Percentiles rank a stretch among this genome's conserved stretches.
These are phyloP conservation scores for Neurospora sublineolata DNA, from an alignment of 495 filamentous ascomycete genomes.

Conservation along the genomic window DNA sequence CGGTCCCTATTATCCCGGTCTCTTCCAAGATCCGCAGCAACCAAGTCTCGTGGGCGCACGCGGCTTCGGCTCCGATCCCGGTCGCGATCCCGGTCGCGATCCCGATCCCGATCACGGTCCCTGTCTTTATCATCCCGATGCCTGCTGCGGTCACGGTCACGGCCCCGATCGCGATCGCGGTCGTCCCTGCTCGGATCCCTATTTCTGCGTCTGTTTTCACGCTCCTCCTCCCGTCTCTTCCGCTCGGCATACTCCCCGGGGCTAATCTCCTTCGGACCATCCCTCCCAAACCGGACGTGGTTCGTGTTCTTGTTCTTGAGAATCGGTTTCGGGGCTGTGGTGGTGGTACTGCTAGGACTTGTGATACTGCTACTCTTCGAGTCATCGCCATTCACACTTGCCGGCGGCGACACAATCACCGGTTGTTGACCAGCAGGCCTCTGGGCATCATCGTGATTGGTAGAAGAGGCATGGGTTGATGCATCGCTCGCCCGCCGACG, in stretches of 20 bases:
- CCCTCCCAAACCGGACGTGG: conserved; percentile 33
- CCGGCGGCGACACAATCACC: conserved; percentile 32
- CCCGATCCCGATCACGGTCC: conserved; percentile 1
- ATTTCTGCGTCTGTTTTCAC: conserved; percentile 3
- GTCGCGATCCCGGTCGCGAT: conserved; percentile 16
- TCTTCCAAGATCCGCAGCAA: conserved; percentile 4
- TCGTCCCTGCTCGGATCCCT: conserved; percentile 6
- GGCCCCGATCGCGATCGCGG: conserved; percentile 16
- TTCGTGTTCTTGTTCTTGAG: conserved; percentile 40
- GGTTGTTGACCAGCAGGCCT: conserved; percentile 26
- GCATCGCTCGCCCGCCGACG: neutral
- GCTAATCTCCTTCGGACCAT: conserved; percentile 27
- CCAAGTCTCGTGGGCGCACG: conserved; percentile 3
- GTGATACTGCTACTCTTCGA: conserved; percentile 26
- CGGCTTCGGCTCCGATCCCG: conserved; percentile 5
- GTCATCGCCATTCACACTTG: conserved; percentile 16
- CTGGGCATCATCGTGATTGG: conserved; percentile 15
- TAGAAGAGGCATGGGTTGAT: neutral
- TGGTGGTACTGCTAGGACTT: conserved; percentile 26
- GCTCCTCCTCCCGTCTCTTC: conserved; percentile 9
- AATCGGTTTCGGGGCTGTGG: conserved; percentile 34
- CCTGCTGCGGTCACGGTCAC: conserved; percentile 5
- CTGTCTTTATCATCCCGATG: neutral
- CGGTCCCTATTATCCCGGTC: conserved; percentile 12
- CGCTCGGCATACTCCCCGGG: conserved; percentile 12